Evolutionary conservation across 768 basidiomycete species (phyloP).

Genomic region (Krasilnikovozyma curviuscula): DNA sequence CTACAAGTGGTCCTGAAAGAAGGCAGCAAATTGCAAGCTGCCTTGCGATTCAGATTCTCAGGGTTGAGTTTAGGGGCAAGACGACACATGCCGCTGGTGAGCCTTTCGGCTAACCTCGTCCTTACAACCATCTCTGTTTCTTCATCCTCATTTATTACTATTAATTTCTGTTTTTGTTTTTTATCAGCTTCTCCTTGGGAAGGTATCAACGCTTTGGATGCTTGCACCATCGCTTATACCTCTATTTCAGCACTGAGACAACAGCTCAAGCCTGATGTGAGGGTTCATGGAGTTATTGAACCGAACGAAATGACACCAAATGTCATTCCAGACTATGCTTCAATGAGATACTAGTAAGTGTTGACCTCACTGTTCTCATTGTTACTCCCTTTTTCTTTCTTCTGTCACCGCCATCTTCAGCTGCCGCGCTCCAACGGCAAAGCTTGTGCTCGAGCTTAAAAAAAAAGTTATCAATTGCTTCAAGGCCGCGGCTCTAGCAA

Average conservation of each 20-base stretch:
- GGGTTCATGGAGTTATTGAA: slow-evolving; percentile 55
- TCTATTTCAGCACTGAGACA: slow-evolving; percentile 62
- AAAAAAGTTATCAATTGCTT: background rate
- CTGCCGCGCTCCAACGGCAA: background rate
- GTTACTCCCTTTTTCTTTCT: background rate
- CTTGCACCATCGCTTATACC: slow-evolving; percentile 67
- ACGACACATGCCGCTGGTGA: slow-evolving; percentile 16
- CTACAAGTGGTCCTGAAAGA: background rate
- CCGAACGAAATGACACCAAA: slow-evolving; percentile 43
- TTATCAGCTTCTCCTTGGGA: slow-evolving; percentile 11
- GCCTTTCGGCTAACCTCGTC: too few species aligned
- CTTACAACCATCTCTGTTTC: too few species aligned
- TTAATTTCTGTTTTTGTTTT: too few species aligned
- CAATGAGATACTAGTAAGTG: slow-evolving; percentile 30
- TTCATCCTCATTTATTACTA: too few species aligned
- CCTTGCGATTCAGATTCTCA: background rate
- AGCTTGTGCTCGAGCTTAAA: background rate
- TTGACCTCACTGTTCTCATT: background rate
- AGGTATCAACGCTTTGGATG: slow-evolving; percentile 33
- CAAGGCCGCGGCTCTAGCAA: slow-evolving; percentile 14
- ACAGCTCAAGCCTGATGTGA: slow-evolving; percentile 63
- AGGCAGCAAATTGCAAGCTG: background rate
- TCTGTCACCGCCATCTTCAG: background rate
- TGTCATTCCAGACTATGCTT: slow-evolving; percentile 56
- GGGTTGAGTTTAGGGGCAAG: slow-evolving; percentile 14